These are phyloP conservation scores for Stachybotrys chlorohalonatus DNA, from an alignment of 2,329 filamentous ascomycete species.

Conservation along the genomic window DNA sequence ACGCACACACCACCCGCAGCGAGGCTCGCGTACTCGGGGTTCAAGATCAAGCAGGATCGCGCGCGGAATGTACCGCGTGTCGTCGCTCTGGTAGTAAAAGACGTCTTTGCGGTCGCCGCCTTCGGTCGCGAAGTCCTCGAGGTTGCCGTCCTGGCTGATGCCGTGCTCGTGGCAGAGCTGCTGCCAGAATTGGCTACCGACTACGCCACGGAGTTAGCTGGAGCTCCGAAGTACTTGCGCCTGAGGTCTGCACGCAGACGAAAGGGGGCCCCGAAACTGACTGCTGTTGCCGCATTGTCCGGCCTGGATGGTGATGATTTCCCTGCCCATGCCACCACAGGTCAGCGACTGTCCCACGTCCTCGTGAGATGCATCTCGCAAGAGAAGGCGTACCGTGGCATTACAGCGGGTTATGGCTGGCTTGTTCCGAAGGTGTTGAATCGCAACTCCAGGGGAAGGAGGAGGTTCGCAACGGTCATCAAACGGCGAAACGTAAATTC, in stretches of 20 bases:
- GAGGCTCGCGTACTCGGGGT: conserved; percentile 53
- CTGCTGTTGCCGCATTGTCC: conserved; percentile 99
- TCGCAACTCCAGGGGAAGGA: not conserved
- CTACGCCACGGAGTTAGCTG: conserved; percentile 42
- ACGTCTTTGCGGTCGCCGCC: conserved; percentile 97
- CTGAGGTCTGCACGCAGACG: no score
- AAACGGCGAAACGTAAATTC: not conserved
- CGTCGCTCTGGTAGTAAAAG: conserved; percentile 99
- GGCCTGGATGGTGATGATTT: conserved; percentile 98
- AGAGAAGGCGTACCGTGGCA: conserved; percentile 14
- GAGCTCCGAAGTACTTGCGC: not conserved
- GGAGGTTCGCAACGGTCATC: not conserved
- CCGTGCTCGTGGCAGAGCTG: conserved; percentile 97
- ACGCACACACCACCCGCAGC: no score
- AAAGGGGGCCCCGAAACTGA: conserved; percentile 41
- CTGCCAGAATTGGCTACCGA: conserved; percentile 98
- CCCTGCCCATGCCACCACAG: conserved; percentile 42
- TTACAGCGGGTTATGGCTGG: conserved; percentile 4
- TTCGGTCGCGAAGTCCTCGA: conserved; percentile 96
- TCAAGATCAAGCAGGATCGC: conserved; percentile 94
- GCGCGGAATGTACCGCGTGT: conserved; percentile 94
- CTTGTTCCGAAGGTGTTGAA: not conserved
- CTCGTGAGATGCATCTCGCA: not conserved
- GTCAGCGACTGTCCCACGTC: not conserved
- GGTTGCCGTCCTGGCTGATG: conserved; percentile 93